A percentile compares a stretch with the other conserved stretches of the same genome.
These are phyloP conservation scores for Fusarium paranaense DNA, from an alignment of 2,329 filamentous ascomycete species.

Conservation along the genomic window DNA sequence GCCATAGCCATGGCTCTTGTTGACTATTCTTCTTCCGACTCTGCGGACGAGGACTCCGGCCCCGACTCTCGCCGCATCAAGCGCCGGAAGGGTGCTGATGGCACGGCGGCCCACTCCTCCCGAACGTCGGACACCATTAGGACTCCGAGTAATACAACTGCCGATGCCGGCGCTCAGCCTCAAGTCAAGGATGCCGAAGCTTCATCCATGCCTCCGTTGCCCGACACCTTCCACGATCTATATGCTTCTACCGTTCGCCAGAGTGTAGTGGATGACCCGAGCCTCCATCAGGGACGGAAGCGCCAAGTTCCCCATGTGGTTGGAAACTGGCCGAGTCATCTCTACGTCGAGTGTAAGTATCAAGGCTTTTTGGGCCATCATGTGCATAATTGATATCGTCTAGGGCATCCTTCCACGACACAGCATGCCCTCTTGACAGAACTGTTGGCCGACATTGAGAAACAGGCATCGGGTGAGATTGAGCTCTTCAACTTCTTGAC, in stretches of 20 bases:
- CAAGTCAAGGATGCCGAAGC: constrained; percentile 7
- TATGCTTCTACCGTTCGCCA: constrained; percentile 86
- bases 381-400: neutral
- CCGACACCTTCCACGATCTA: constrained; percentile 84
- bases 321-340: constrained; percentile 92
- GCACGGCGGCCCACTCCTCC: constrained; percentile 28
- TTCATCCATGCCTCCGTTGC: constrained; percentile 75
- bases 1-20: constrained; percentile 68
- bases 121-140: constrained; percentile 5
- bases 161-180: constrained; percentile 10
- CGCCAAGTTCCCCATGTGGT: constrained; percentile 84
- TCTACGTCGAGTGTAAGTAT: constrained; percentile 90
- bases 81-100: constrained; percentile 49
- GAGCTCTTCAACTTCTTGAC: constrained; percentile 76
- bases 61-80: constrained; percentile 48
- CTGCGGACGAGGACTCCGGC: constrained; percentile 40
- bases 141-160: neutral
- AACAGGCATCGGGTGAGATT: constrained; percentile 46
- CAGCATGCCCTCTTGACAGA: constrained; percentile 61
- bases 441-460: constrained; percentile 55
- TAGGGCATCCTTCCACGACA: constrained; percentile 65
- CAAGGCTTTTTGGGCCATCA: neutral
- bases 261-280: constrained; percentile 83
- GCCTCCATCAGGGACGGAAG: constrained; percentile 85
- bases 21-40: constrained; percentile 62